phyloP scores from a whole-genome alignment of 306 rosid genomes.

The Ceratonia siliqua region DNA sequence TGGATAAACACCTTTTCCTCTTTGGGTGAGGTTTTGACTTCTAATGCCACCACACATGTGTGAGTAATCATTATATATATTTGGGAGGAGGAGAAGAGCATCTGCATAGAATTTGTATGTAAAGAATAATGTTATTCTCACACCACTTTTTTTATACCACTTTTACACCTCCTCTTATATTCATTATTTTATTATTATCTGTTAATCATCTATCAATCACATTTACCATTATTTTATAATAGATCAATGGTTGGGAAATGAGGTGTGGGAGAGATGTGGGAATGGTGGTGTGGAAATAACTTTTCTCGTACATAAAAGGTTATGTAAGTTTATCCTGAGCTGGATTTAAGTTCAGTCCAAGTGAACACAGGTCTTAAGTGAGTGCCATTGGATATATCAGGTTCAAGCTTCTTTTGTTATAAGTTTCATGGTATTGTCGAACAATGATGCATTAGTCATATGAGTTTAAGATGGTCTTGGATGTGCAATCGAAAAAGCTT shows the following conservation, averaged over 20 bases:
- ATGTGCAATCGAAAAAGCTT: background rate
- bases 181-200: too few species aligned
- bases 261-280: too few species aligned
- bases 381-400: background rate
- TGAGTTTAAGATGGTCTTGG: constrained; percentile 1
- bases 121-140: too few species aligned
- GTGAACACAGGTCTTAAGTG: background rate
- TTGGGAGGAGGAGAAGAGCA: background rate
- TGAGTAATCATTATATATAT: background rate
- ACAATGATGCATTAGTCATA: background rate
- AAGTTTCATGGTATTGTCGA: constrained; percentile 4
- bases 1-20: background rate
- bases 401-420: constrained; percentile 1
- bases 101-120: background rate
- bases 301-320: too few species aligned
- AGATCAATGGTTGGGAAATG: too few species aligned
- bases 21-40: background rate
- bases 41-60: background rate
- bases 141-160: too few species aligned
- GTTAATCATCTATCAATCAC: too few species aligned
- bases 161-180: too few species aligned
- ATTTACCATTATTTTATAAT: too few species aligned
- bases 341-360: constrained; percentile 1
- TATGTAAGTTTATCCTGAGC: background rate
- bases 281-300: too few species aligned